Conservation (phyloP, 2,329 filamentous ascomycete genomes). For the Sarocladium kiliense region DNA sequence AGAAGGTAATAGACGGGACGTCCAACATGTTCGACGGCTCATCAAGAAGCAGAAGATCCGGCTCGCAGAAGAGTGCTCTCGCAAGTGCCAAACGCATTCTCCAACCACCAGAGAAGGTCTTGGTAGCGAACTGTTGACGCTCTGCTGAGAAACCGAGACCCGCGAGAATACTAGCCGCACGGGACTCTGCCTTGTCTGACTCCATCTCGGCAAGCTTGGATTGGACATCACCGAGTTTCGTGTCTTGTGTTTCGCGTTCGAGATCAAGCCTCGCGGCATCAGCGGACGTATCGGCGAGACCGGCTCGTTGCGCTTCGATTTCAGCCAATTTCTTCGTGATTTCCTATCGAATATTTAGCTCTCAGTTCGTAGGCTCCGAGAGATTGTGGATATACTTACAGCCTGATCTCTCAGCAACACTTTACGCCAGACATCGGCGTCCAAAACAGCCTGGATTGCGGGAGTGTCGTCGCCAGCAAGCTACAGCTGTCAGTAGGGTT, state of each 20-base stretch:
- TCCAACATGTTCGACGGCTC: conserved; percentile 99
- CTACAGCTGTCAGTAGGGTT: conserved; percentile 34
- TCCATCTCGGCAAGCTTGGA: conserved; percentile 95
- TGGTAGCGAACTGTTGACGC: conserved; percentile 86
- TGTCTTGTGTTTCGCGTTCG: conserved; percentile 85
- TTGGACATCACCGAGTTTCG: conserved; percentile 86
- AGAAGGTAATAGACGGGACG: conserved; percentile 98
- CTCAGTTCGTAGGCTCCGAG: background rate
- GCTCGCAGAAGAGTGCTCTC: conserved; percentile 94
- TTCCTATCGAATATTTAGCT: conserved; percentile 43
- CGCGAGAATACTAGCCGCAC: conserved; percentile 91
- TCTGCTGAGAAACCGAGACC: conserved; percentile 95
- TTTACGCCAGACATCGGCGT: conserved; percentile 98
- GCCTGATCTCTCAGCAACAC: conserved; percentile 85
- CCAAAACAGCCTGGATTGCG: conserved; percentile 88
- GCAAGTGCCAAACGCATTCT: conserved; percentile 95
- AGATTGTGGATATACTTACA: conserved; percentile 44
- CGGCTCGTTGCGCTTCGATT: conserved; percentile 71
- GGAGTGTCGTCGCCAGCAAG: conserved; percentile 94
- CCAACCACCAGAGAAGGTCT: conserved; percentile 99
- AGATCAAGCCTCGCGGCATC: conserved; percentile 82
- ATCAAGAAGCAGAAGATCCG: conserved; percentile 90
- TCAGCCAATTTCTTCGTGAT: conserved; percentile 70
- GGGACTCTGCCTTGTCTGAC: conserved; percentile 93
- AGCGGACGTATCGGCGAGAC: conserved; percentile 84